These are phyloP conservation scores for Salix udensis DNA, from an alignment of 345 rosid genomes.

Conservation along the genomic window DNA sequence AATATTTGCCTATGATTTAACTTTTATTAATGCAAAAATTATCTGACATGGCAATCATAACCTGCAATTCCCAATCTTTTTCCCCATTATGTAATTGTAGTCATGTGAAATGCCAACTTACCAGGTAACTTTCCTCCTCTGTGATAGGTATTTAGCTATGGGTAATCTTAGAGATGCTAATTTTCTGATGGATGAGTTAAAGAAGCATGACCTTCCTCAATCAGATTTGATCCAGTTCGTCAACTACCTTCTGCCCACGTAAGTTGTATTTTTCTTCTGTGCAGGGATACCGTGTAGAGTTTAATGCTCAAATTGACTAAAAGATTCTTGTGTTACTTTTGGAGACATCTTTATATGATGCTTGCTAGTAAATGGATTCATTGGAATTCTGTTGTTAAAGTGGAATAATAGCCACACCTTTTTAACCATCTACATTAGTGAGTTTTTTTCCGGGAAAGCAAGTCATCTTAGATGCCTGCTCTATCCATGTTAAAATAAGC, in stretches of 20 bases:
- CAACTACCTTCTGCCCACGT: constrained; percentile 68
- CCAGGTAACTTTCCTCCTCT: constrained; percentile 8
- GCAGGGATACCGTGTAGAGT: not conserved
- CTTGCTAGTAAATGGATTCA: not conserved
- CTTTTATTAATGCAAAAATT: not conserved
- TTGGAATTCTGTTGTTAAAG: not conserved
- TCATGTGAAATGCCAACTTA: not conserved
- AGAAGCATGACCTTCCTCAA: constrained; percentile 55
- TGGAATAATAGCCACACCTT: not conserved
- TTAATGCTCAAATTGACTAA: not conserved
- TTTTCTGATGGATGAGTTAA: constrained; percentile 65
- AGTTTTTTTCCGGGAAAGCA: not conserved
- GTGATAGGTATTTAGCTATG: constrained; percentile 67
- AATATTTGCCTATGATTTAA: not conserved
- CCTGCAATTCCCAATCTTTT: not conserved
- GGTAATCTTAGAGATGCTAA: constrained; percentile 88
- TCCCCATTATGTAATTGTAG: not conserved
- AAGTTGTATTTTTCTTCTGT: constrained; percentile 18
- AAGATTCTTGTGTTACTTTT: not conserved
- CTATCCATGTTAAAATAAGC: not conserved
- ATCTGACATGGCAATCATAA: not conserved
- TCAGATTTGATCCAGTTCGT: constrained; percentile 66
- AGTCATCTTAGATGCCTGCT: not conserved
- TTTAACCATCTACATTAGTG: not conserved
- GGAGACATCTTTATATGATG: not conserved